Percentiles rank a stretch among this genome's conserved stretches.
These are phyloP conservation scores for Xylaria nigripes DNA, from an alignment of 495 filamentous ascomycete species.

Conservation along the genomic window DNA sequence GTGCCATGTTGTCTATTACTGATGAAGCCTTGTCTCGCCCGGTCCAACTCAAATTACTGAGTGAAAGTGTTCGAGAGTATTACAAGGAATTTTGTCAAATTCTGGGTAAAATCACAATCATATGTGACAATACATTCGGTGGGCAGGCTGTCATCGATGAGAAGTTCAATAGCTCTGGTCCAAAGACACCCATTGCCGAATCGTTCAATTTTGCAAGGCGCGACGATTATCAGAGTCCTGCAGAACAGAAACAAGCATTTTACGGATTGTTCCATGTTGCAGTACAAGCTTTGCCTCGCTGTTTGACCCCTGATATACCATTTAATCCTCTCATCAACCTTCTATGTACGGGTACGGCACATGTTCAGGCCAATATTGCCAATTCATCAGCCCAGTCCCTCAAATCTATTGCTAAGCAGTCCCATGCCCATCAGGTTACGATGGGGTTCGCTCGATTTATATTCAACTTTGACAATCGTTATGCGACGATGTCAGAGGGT, in stretches of 20 bases:
- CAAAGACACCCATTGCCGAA: constrained; percentile 89
- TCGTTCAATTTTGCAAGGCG: constrained; percentile 81
- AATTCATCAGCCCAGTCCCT: constrained; percentile 84
- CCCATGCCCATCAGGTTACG: constrained; percentile 89
- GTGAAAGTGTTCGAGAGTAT: constrained; percentile 68
- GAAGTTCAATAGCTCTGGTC: constrained; percentile 76
- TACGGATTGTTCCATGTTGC: constrained; percentile 94
- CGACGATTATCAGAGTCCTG: constrained; percentile 64
- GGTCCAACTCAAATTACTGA: constrained; percentile 63
- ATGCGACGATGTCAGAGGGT: constrained; percentile 95
- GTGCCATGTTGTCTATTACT: constrained; percentile 20
- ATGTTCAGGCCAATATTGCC: constrained; percentile 88
- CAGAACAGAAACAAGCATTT: constrained; percentile 87
- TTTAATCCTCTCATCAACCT: constrained; percentile 94
- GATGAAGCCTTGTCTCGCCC: constrained; percentile 62
- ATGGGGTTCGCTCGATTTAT: constrained; percentile 96
- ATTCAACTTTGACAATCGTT: constrained; percentile 94
- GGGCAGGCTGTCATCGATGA: constrained; percentile 93
- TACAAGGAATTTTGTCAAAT: constrained; percentile 91
- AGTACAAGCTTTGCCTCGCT: constrained; percentile 88
- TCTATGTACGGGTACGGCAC: constrained; percentile 91
- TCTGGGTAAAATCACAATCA: constrained; percentile 85
- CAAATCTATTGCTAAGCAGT: constrained; percentile 89
- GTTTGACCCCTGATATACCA: constrained; percentile 80
- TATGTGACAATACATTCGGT: constrained; percentile 94